A percentile compares a stretch with the other conserved stretches of the same genome.
Evolutionary conservation across 352 stramenopile species (phyloP).

Genomic region (Phytophthora cactorum): DNA sequence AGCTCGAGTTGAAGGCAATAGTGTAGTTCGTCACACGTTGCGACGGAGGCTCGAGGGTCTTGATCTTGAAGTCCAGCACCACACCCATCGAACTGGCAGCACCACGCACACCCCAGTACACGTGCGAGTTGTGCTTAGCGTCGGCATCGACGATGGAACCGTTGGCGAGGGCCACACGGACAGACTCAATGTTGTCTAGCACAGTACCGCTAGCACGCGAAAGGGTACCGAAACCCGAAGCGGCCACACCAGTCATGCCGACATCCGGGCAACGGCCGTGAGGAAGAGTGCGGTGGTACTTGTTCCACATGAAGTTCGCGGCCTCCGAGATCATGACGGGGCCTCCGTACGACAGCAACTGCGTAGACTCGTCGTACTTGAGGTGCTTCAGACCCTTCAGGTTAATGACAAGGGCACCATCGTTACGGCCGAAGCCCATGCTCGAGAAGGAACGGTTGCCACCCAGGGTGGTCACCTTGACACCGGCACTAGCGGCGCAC

Average conservation of each 20-base stretch:
- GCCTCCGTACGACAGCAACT: constrained; percentile 5
- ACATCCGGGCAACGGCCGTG: constrained; percentile 7
- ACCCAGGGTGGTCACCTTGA: constrained; percentile 6
- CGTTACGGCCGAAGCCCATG: constrained; percentile 1
- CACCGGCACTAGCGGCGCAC: constrained; percentile 1
- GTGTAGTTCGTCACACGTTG: constrained; percentile 2
- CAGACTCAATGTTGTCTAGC: constrained; percentile 2
- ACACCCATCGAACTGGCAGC: constrained; percentile 4
- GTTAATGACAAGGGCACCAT: constrained; percentile 6
- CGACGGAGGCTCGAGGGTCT: neutral
- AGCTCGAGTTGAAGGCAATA: neutral
- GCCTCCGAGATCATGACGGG: constrained; percentile 5
- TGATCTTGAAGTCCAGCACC: constrained; percentile 8
- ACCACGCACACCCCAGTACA: constrained; percentile 1
- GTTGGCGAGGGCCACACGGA: constrained; percentile 2
- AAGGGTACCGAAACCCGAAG: constrained; percentile 6
- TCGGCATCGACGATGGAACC: constrained; percentile 4
- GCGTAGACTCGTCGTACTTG: neutral
- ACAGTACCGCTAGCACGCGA: neutral
- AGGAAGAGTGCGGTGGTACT: neutral
- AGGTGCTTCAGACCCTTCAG: constrained; percentile 3
- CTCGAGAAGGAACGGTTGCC: constrained; percentile 9
- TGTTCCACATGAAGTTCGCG: constrained; percentile 3
- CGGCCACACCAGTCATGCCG: constrained; percentile 4
- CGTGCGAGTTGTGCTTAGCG: neutral